Evolutionary conservation across 2,329 filamentous ascomycete genomes (phyloP).

Genomic region (Colletotrichum incanum): DNA sequence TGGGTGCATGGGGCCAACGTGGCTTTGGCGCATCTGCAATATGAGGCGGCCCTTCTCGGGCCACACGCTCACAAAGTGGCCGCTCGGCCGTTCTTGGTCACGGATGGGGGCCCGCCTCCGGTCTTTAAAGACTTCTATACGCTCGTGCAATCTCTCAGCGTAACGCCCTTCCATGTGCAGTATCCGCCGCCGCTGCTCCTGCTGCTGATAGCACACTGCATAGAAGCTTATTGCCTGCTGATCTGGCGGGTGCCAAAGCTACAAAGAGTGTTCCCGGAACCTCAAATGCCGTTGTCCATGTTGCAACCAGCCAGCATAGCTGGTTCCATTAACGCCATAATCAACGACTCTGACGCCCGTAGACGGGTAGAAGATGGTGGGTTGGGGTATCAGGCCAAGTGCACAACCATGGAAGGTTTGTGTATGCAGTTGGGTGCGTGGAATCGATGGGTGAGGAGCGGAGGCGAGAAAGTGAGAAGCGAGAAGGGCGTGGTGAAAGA

Average conservation of each 20-base stretch:
- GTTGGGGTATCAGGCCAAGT: slow-evolving; percentile 57
- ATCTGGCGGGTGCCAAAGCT: slow-evolving; percentile 48
- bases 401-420: slow-evolving; percentile 59
- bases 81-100: slow-evolving; percentile 66
- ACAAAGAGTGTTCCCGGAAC: slow-evolving; percentile 50
- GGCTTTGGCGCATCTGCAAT: slow-evolving; percentile 67
- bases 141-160: slow-evolving; percentile 50
- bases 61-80: slow-evolving; percentile 54
- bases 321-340: slow-evolving; percentile 54
- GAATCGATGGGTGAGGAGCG: slow-evolving; percentile 51
- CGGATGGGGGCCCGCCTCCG: slow-evolving; percentile 64
- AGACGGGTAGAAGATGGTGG: slow-evolving; percentile 57
- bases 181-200: slow-evolving; percentile 55
- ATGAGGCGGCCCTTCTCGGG: slow-evolving; percentile 65
- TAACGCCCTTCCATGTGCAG: slow-evolving; percentile 51
- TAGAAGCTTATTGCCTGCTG: slow-evolving; percentile 55
- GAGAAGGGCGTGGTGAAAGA: slow-evolving; percentile 34
- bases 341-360: slow-evolving; percentile 56
- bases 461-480: slow-evolving; percentile 22
- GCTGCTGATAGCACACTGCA: slow-evolving; percentile 55
- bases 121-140: slow-evolving; percentile 58
- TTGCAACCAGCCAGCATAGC: slow-evolving; percentile 60
- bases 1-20: slow-evolving; percentile 68
- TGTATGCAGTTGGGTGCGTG: slow-evolving; percentile 58
- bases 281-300: slow-evolving; percentile 52